Evolutionary conservation across 768 basidiomycete species (phyloP), one percentile per base, ranked within the genome.

Genomic region (Podaxis sp.): DNA sequence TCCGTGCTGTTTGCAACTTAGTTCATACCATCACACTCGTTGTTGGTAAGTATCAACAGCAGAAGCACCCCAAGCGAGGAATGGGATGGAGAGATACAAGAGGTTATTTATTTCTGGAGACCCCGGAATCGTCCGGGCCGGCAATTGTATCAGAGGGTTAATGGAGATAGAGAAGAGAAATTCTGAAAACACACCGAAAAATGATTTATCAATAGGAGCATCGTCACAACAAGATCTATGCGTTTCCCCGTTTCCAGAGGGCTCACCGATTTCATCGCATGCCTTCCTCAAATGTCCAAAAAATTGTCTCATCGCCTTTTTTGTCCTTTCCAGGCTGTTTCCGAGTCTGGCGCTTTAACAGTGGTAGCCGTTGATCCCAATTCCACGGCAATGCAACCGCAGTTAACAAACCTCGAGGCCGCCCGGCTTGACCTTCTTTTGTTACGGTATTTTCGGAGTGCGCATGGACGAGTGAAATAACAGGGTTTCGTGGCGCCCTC

Each of bases 1-100:
- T 22, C 57, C 57, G 49, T 48, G 57, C 46, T 58, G 46, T 58
- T 33, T 46, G 44, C 44, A 46, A 9, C 44, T 22, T 58, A 28
- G 30, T 36, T 38, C 30, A 58, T 48, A 49, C 13, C 53, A 40
- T 39, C 38, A 54, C 28, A 30, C 33, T 36, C n/a, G 17, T 40
- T 30, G 19, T 12, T 30, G 11, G 24, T 40, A 36, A 17, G 8
- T 46, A 22, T 57, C 56, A 57, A 30, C 15, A 40, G 22, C 38
- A 56, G 54, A 56, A 56, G 36, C 38, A 56, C 15, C 5, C n/a
- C n/a, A 46, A n/a, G 44, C 44, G 17, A n/a, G 13, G 19, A 46
- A 19, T 19, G 17, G 15, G 19, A 46, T 46, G 9, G 44, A 46
- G 19, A 46, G 28, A 8, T 8, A 17, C 19, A 46, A 46, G 17